Evolutionary conservation across 345 rosid species (phyloP).

Genomic region (Aquilaria sinensis): DNA sequence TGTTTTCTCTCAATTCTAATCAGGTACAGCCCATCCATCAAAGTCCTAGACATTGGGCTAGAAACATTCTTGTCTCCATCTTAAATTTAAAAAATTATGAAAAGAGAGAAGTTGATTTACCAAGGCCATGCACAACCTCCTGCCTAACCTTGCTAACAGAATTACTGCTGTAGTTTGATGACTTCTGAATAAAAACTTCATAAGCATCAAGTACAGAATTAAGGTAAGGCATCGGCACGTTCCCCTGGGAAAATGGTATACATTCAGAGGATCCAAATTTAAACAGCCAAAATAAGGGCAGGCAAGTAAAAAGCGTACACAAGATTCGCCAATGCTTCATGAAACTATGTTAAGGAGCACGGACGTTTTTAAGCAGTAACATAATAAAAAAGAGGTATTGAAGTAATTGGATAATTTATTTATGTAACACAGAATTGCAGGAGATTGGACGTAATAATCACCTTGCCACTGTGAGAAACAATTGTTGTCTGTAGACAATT

Average conservation of each 20-base stretch:
- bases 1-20: slow-evolving; percentile 4
- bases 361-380: neutral
- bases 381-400: too few relatives aligned
- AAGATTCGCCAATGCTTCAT: neutral
- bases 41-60: neutral
- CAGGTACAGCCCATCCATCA: neutral
- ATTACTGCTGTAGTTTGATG: slow-evolving; percentile 48
- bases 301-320: neutral
- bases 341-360: slow-evolving; percentile 3
- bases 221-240: slow-evolving; percentile 76
- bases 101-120: slow-evolving; percentile 39
- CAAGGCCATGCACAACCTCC: slow-evolving; percentile 85
- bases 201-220: slow-evolving; percentile 75
- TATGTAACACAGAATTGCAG: too few relatives aligned
- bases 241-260: slow-evolving; percentile 34
- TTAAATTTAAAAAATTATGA: slow-evolving; percentile 1
- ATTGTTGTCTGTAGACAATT: slow-evolving; percentile 84
- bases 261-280: slow-evolving; percentile 8
- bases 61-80: neutral
- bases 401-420: too few relatives aligned
- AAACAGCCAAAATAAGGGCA: slow-evolving; percentile 1
- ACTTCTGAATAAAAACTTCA: slow-evolving; percentile 69
- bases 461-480: slow-evolving; percentile 75
- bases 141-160: slow-evolving; percentile 77
- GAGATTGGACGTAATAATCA: slow-evolving; percentile 16